Evolutionary conservation across 345 rosid genomes (phyloP), one percentile per base, ranked within the genome.

Genomic region (Melaleuca quinquenervia): DNA sequence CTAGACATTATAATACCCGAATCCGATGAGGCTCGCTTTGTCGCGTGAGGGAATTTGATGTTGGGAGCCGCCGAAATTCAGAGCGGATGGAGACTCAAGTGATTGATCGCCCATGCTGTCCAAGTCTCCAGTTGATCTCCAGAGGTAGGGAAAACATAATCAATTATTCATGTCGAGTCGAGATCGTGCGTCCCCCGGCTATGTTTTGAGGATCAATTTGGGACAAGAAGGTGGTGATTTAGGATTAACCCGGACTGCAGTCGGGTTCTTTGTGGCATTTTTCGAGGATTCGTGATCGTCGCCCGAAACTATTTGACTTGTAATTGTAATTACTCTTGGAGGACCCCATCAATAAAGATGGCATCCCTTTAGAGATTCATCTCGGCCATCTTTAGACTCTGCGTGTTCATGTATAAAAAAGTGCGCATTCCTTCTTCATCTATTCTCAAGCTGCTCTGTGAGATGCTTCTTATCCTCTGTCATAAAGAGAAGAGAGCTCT

Each of bases 1-100:
- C 97, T 96, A 56, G 99, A 97, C 89, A 92, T 97, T 83, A 90
- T 96, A 50, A 88, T 97, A 60, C 99, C 98, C 6, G 98, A 95
- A 70, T 91, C 86, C 48, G 93, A 92, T 18, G 98, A 97, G 90
- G 94, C 90, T 22, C 84, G 87, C 70, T 87, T 92, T 85, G 98
- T 96, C 82, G 97, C 96, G 13, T 94, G 89, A 82, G 26, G 11
- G 15, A n/a, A 26, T 74, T 32, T 4, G 26, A 16, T 60, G 54
- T 20, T 55, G 8, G 36, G 75, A 56, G 32, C 50, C 10, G 11
- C 29, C 36, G 12, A 84, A 84, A 56, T 24, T 24, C 62, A 26
- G 62, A n/a, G 29, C 62, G 20, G 16, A 5, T 54, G 5, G 13
- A 24, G 14, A 56, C 62, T 24, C 29, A 5, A 3, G 8, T 32